phyloP scores from a whole-genome alignment of 1,284 basidiomycete species.

The Golubevia sp. region DNA sequence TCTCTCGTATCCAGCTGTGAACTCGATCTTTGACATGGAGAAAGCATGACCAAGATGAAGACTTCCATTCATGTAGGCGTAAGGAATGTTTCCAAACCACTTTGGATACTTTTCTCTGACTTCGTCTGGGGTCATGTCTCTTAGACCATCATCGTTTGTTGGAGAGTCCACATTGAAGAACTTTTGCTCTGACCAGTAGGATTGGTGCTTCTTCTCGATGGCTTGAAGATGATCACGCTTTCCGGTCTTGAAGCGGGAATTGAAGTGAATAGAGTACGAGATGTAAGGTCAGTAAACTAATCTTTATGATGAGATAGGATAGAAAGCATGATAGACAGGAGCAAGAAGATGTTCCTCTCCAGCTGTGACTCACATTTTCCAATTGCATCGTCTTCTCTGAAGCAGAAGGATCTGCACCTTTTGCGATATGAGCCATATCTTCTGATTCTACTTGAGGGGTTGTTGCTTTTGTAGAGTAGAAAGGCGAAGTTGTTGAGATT shows the following conservation, averaged over 20 bases:
- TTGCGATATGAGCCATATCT: not conserved
- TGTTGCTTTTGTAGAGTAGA: not conserved
- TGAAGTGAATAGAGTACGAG: not conserved
- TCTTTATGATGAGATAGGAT: too few relatives aligned
- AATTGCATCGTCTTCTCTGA: too few relatives aligned
- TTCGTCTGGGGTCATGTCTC: constrained; percentile 68
- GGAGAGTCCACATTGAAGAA: constrained; percentile 85
- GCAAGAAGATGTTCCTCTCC: too few relatives aligned
- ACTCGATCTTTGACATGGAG: constrained; percentile 98
- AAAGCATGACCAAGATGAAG: constrained; percentile 97
- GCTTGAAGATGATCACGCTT: constrained; percentile 86
- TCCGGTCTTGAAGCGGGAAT: constrained; percentile 67
- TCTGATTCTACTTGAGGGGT: not conserved
- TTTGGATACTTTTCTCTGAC: constrained; percentile 77
- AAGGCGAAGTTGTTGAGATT: not conserved
- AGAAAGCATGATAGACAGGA: too few relatives aligned
- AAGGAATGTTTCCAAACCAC: constrained; percentile 87
- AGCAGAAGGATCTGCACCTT: too few relatives aligned
- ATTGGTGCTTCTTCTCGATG: constrained; percentile 83
- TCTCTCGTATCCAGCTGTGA: constrained; percentile 90
- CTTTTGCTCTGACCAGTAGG: constrained; percentile 70
- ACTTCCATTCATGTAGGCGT: constrained; percentile 92
- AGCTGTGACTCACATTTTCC: too few relatives aligned
- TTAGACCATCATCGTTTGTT: constrained; percentile 69
- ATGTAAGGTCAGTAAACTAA: not conserved